These are phyloP conservation scores for Solanum aculeatissimum DNA, from an alignment of 305 asterid species.

Conservation along the genomic window DNA sequence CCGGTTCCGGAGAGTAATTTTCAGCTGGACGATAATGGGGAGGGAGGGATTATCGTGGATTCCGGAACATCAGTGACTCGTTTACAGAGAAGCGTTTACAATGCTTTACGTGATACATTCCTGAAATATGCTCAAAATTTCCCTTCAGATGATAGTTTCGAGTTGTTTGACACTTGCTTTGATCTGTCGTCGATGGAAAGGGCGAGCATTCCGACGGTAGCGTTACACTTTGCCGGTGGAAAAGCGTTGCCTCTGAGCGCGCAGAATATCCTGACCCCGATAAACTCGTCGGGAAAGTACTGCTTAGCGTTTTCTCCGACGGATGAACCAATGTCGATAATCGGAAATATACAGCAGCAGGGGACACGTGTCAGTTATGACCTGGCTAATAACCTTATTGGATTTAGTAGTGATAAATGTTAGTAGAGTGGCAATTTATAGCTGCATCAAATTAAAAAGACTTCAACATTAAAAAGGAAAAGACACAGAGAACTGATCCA, in stretches of 20 bases:
- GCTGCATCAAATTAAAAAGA: background rate
- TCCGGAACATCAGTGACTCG: slow-evolving; percentile 56
- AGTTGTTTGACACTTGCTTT: slow-evolving; percentile 49
- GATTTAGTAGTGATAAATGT: slow-evolving; percentile 43
- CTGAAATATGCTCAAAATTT: slow-evolving; percentile 21
- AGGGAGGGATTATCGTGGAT: slow-evolving; percentile 50
- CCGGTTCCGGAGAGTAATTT: slow-evolving; percentile 22
- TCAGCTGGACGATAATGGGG: slow-evolving; percentile 27
- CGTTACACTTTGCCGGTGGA: slow-evolving; percentile 33
- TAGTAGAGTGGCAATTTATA: background rate
- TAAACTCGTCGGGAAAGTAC: slow-evolving; percentile 24
- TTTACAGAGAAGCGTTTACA: slow-evolving; percentile 32
- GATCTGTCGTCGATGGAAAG: slow-evolving; percentile 31
- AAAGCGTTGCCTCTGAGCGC: slow-evolving; percentile 31
- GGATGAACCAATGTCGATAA: slow-evolving; percentile 30
- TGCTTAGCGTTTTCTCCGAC: slow-evolving; percentile 64
- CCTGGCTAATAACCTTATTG: slow-evolving; percentile 33
- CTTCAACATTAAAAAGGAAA: background rate
- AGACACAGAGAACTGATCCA: background rate
- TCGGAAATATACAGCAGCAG: slow-evolving; percentile 65
- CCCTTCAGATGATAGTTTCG: slow-evolving; percentile 17
- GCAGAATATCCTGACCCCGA: slow-evolving; percentile 40
- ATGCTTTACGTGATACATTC: slow-evolving; percentile 35
- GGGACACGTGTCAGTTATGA: slow-evolving; percentile 53
- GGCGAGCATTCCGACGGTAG: slow-evolving; percentile 49